Evolutionary conservation across 2,329 filamentous ascomycete genomes (phyloP).

Genomic region (Clarireedia paspali): DNA sequence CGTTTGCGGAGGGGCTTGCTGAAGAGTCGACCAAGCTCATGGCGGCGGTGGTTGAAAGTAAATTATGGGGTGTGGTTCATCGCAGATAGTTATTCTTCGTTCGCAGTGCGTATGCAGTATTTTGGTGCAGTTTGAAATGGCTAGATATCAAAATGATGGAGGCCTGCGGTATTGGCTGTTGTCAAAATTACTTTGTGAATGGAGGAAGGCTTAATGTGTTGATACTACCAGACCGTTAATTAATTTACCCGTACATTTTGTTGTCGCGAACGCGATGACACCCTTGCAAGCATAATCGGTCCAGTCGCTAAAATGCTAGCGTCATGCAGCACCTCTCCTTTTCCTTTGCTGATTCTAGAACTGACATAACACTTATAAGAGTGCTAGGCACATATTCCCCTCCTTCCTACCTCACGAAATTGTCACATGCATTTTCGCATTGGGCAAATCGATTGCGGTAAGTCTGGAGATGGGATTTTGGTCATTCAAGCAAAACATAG

Average conservation of each 20-base stretch:
- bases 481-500: not conserved
- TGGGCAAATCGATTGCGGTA: too few species aligned
- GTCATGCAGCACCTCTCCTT: constrained; percentile 4
- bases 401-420: too few species aligned
- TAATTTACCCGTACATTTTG: constrained; percentile 1
- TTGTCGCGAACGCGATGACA: constrained; percentile 8
- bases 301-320: not conserved
- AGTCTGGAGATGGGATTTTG: too few species aligned
- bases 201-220: constrained; percentile 15
- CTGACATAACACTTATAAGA: not conserved
- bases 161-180: not conserved
- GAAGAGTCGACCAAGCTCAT: constrained; percentile 28
- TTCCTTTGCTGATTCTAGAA: constrained; percentile 1
- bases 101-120: constrained; percentile 2
- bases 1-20: constrained; percentile 25
- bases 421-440: too few species aligned
- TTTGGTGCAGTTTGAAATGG: too few species aligned
- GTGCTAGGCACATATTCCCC: too few species aligned
- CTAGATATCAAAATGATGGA: not conserved
- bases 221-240: constrained; percentile 7
- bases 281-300: constrained; percentile 5
- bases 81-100: constrained; percentile 8
- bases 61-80: constrained; percentile 20
- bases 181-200: constrained; percentile 8
- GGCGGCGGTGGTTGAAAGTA: constrained; percentile 15